These are phyloP conservation scores for Mariannaea elegans DNA, from an alignment of 2,329 filamentous ascomycete genomes.

Conservation along the genomic window DNA sequence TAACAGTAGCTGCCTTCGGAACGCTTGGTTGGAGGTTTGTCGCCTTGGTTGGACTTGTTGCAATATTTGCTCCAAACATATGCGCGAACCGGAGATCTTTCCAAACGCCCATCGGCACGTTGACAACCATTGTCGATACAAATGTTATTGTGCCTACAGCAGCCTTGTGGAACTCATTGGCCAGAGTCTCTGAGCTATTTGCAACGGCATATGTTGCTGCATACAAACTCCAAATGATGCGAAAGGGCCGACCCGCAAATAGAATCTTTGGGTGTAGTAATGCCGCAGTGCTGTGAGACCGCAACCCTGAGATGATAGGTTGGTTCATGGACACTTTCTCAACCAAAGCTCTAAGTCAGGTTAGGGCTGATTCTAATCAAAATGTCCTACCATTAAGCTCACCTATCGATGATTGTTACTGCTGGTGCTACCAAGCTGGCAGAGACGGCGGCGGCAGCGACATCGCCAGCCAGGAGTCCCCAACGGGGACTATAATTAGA, in stretches of 20 bases:
- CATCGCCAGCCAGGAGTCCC: constrained; percentile 35
- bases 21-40: constrained; percentile 24
- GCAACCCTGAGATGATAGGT: constrained; percentile 27
- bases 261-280: constrained; percentile 36
- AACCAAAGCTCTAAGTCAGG: constrained; percentile 22
- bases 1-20: constrained; percentile 35
- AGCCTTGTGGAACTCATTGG: constrained; percentile 34
- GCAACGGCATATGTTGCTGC: constrained; percentile 42
- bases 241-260: constrained; percentile 36
- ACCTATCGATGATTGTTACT: constrained; percentile 42
- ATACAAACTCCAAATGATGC: constrained; percentile 43
- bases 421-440: constrained; percentile 41
- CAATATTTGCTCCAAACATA: constrained; percentile 35
- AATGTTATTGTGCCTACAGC: constrained; percentile 40
- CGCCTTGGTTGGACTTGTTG: not conserved
- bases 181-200: constrained; percentile 40
- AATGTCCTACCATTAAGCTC: not conserved
- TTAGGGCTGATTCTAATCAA: not conserved
- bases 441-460: constrained; percentile 38
- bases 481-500: constrained; percentile 21
- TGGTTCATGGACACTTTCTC: constrained; percentile 35
- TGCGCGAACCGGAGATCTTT: constrained; percentile 45
- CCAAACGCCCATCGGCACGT: constrained; percentile 44
- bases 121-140: constrained; percentile 42
- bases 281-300: constrained; percentile 19